phyloP scores from a whole-genome alignment of 2,329 filamentous ascomycete species.

The Colletotrichum viniferum region DNA sequence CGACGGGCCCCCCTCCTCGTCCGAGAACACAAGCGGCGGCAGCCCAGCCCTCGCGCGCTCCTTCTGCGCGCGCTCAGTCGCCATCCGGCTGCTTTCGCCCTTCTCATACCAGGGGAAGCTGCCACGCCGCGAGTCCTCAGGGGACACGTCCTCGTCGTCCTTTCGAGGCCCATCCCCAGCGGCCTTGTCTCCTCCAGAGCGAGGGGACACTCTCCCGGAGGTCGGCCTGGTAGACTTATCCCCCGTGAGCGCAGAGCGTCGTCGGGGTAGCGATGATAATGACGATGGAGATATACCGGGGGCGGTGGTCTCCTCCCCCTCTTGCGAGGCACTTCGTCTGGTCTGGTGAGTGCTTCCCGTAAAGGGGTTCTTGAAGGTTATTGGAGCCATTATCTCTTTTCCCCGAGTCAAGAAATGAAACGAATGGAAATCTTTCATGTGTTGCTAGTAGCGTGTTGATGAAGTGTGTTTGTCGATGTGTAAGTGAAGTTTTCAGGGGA shows the following conservation, averaged over 20 bases:
- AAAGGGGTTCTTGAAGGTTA: not conserved
- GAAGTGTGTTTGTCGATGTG: not conserved
- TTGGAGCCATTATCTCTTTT: not conserved
- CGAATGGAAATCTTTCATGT: not conserved
- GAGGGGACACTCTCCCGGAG: not conserved
- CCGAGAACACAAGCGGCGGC: not conserved
- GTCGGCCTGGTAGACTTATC: not conserved
- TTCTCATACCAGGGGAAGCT: not conserved
- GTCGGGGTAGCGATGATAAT: not conserved
- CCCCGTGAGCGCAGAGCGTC: not conserved
- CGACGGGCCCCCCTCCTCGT: not conserved
- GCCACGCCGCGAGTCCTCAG: rapidly evolving
- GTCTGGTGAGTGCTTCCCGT: not conserved
- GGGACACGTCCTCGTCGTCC: not conserved
- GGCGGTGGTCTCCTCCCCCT: not conserved
- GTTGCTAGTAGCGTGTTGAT: not conserved
- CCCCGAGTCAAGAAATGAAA: not conserved
- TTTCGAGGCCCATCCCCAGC: not conserved
- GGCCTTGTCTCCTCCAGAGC: not conserved
- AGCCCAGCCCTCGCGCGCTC: not conserved
- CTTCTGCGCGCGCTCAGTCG: not conserved
- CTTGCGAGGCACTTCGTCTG: not conserved
- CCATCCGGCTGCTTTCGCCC: not conserved
- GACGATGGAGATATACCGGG: rapidly evolving
- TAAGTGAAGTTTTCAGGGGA: not conserved